These are phyloP conservation scores for Esteya vermicola DNA, from an alignment of 2,329 filamentous ascomycete species.

Conservation along the genomic window DNA sequence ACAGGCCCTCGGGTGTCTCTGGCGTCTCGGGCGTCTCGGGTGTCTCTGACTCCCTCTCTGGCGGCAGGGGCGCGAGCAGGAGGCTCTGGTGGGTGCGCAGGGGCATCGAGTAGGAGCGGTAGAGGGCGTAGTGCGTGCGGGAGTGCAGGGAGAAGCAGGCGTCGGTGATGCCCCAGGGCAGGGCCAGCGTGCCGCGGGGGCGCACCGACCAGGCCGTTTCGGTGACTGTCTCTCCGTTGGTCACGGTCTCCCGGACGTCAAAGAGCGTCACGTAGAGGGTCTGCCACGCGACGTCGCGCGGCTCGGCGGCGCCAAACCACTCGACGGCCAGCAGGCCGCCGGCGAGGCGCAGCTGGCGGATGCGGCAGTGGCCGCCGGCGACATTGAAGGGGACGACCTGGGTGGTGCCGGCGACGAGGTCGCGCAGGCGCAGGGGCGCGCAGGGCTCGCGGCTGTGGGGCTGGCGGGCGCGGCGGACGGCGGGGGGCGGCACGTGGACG, in stretches of 20 bases:
- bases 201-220: not conserved
- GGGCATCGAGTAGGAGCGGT: not conserved
- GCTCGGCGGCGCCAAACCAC: conserved; percentile 33
- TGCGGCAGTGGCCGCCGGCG: conserved; percentile 24
- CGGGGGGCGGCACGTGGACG: not conserved
- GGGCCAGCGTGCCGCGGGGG: not conserved
- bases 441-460: conserved; percentile 2
- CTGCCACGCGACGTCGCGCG: conserved; percentile 31
- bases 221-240: too few species aligned
- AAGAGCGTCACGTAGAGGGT: conserved; percentile 46
- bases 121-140: not conserved
- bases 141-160: not conserved
- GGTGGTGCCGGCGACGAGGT: conserved; percentile 30
- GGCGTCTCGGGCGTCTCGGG: too few species aligned
- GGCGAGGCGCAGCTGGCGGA: conserved; percentile 39
- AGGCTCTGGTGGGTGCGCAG: not conserved
- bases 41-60: too few species aligned
- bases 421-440: conserved; percentile 28
- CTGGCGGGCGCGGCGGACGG: conserved; percentile 13
- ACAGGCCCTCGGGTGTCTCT: too few species aligned
- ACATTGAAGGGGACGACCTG: conserved; percentile 36
- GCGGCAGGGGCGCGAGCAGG: not conserved
- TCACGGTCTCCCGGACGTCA: too few species aligned
- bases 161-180: not conserved
- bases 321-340: conserved; percentile 45